phyloP scores from a whole-genome alignment of 441 rosid genomes.

The Gossypium aridum region DNA sequence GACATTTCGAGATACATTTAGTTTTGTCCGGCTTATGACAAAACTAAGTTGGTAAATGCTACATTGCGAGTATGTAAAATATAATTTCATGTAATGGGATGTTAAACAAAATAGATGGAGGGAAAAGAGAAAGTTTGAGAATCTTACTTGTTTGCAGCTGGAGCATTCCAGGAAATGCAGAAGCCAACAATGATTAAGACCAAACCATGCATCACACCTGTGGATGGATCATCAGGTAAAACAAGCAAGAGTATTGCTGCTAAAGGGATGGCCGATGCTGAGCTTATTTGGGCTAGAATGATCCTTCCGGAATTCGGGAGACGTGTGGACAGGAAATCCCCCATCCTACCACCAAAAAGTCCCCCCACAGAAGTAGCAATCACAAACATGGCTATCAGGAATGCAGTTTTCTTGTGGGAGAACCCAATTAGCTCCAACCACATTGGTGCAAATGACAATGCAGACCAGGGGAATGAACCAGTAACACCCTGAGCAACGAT shows the following conservation, averaged over 20 bases:
- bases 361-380: constrained; percentile 66
- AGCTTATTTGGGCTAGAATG: constrained; percentile 75
- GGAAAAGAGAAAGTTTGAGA: background rate
- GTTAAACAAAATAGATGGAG: background rate
- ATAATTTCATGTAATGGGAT: background rate
- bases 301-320: constrained; percentile 75
- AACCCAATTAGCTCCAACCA: constrained; percentile 82
- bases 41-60: background rate
- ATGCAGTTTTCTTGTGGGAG: constrained; percentile 62
- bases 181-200: constrained; percentile 40
- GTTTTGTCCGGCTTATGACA: background rate
- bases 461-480: constrained; percentile 83
- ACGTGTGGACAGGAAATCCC: constrained; percentile 51
- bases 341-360: constrained; percentile 82
- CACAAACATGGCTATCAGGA: constrained; percentile 53
- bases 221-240: constrained; percentile 68
- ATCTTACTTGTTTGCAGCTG: constrained; percentile 63
- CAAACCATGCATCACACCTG: constrained; percentile 37
- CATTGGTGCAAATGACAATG: constrained; percentile 76
- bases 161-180: constrained; percentile 64
- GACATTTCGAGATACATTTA: background rate
- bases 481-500: constrained; percentile 81
- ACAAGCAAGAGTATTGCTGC: constrained; percentile 67
- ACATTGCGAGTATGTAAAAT: background rate
- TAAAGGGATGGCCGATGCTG: constrained; percentile 72